Conservation (phyloP, 2,329 filamentous ascomycete genomes). For the Cladophialophora exuberans region DNA sequence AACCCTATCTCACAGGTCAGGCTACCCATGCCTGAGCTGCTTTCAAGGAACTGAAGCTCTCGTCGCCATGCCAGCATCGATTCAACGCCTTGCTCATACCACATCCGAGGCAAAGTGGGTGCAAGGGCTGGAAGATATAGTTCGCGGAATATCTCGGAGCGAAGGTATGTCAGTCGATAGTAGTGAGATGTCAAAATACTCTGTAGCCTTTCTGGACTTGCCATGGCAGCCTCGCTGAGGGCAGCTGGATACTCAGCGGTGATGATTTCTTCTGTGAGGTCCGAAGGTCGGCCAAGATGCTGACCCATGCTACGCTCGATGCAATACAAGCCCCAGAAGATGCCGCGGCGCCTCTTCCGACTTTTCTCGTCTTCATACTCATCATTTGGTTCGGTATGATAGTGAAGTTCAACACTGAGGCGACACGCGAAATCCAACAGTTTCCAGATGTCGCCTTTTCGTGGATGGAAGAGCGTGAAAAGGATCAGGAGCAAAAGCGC, state of each 20-base stretch:
- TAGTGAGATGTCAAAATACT: conserved; percentile 38
- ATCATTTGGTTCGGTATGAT: conserved; percentile 39
- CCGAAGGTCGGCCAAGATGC: conserved; percentile 42
- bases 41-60: conserved; percentile 31
- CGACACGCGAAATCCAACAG: conserved; percentile 37
- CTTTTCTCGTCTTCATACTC: conserved; percentile 34
- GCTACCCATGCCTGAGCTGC: conserved; percentile 34
- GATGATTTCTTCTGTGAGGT: conserved; percentile 43
- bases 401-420: conserved; percentile 39
- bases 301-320: conserved; percentile 43
- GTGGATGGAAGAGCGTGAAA: conserved; percentile 35
- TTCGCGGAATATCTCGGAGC: conserved; percentile 41
- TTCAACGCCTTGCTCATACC: conserved; percentile 36
- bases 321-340: conserved; percentile 44
- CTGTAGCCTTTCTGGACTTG: conserved; percentile 31
- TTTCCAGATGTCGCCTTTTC: conserved; percentile 37
- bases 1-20: conserved; percentile 40
- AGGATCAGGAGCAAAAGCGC: conserved; percentile 36
- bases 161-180: conserved; percentile 42
- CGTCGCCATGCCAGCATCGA: conserved; percentile 33
- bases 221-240: conserved; percentile 23
- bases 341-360: conserved; percentile 33
- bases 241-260: conserved; percentile 40
- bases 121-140: conserved; percentile 36
- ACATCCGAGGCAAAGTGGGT: conserved; percentile 32